Conservation (phyloP, 73 alveolate genomes). For the Paramecium octaurelia region DNA sequence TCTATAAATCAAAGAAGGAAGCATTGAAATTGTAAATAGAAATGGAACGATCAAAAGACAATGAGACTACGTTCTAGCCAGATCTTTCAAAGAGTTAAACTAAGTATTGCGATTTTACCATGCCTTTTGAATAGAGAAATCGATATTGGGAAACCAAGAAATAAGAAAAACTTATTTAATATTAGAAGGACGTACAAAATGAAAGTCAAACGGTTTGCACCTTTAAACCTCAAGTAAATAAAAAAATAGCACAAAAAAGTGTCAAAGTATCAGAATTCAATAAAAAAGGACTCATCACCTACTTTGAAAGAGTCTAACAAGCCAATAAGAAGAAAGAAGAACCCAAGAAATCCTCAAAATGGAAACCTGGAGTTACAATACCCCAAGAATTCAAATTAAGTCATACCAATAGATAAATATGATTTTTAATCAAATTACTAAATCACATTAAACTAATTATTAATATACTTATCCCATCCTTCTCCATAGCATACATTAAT, state of each 20-base stretch:
- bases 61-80: background rate
- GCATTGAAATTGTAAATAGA: background rate
- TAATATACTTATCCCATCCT: background rate
- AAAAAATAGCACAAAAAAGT: background rate
- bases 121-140: conserved; percentile 23
- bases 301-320: conserved; percentile 55
- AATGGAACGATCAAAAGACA: conserved; percentile 33
- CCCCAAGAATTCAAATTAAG: conserved; percentile 56
- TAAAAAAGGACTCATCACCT: conserved; percentile 56
- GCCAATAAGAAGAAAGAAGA: conserved; percentile 51
- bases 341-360: conserved; percentile 4
- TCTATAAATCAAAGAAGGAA: conserved; percentile 21
- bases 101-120: background rate
- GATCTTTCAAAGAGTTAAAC: conserved; percentile 25
- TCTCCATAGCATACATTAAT: background rate
- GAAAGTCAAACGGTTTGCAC: conserved; percentile 7
- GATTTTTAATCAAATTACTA: background rate
- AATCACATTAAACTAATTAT: background rate
- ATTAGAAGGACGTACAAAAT: background rate
- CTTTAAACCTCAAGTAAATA: conserved; percentile 33
- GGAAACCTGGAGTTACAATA: conserved; percentile 53
- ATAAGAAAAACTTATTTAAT: background rate
- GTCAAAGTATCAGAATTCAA: conserved; percentile 51
- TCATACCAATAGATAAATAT: background rate
- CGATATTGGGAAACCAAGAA: conserved; percentile 43